Evolutionary conservation across 768 basidiomycete genomes (phyloP).

Genomic region (Psilocybe cyanescens): DNA sequence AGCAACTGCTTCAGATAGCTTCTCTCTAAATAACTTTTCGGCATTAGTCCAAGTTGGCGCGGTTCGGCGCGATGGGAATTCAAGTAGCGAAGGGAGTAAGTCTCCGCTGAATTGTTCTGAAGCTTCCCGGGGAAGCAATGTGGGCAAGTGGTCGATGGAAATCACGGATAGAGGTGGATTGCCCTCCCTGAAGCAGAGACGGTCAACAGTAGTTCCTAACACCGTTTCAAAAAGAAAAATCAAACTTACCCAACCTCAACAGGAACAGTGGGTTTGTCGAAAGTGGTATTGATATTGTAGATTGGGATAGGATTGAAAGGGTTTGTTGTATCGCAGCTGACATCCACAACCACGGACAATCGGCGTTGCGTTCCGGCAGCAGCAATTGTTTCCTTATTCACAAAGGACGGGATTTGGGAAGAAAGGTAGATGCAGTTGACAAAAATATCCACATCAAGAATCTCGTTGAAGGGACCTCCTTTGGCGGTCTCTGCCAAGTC

Average conservation of each 20-base stretch:
- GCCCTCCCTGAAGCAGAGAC: slow-evolving; percentile 44
- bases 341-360: slow-evolving; percentile 89
- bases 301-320: slow-evolving; percentile 98
- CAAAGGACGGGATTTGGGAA: slow-evolving; percentile 82
- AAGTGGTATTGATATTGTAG: slow-evolving; percentile 92
- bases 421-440: slow-evolving; percentile 99
- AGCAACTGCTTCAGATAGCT: slow-evolving; percentile 45
- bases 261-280: slow-evolving; percentile 87
- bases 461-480: slow-evolving; percentile 95
- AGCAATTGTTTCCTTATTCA: slow-evolving; percentile 71
- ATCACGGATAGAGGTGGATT: slow-evolving; percentile 81
- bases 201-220: slow-evolving; percentile 6
- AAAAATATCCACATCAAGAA: slow-evolving; percentile 96
- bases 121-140: slow-evolving; percentile 91
- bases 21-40: slow-evolving; percentile 76
- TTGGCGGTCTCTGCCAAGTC: slow-evolving; percentile 96
- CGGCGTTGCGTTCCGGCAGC: slow-evolving; percentile 69
- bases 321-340: slow-evolving; percentile 99
- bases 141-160: slow-evolving; percentile 97
- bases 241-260: slow-evolving; percentile 77
- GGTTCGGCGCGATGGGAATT: slow-evolving; percentile 67
- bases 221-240: slow-evolving; percentile 19
- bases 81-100: slow-evolving; percentile 83
- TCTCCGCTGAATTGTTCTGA: slow-evolving; percentile 95
- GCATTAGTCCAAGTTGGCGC: slow-evolving; percentile 90